Percentiles rank a stretch among this genome's conserved stretches.
Evolutionary conservation across 345 rosid genomes (phyloP).

Genomic region (Eutrema japonicum): DNA sequence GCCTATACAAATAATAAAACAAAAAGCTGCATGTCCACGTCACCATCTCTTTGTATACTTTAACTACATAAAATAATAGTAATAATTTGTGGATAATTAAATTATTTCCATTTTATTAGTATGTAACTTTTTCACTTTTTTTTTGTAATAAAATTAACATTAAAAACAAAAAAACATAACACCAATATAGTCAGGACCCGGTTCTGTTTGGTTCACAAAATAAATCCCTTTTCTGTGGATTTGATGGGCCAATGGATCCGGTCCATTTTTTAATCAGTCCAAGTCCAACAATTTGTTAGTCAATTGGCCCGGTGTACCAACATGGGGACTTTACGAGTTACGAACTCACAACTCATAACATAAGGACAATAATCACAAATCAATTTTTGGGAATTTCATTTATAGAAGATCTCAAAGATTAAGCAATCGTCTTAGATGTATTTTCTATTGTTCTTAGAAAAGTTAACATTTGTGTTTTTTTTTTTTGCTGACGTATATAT

Average conservation of each 20-base stretch:
- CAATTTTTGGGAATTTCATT: background rate
- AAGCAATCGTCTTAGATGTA: background rate
- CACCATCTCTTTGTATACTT: constrained; percentile 25
- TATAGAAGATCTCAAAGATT: background rate
- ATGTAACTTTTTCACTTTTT: too few relatives aligned
- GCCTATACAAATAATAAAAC: constrained; percentile 27
- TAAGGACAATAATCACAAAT: background rate
- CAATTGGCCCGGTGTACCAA: background rate
- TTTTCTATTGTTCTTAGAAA: background rate
- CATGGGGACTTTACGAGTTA: too few relatives aligned
- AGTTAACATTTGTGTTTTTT: too few relatives aligned
- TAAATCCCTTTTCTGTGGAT: background rate
- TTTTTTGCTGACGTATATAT: too few relatives aligned
- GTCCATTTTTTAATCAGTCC: background rate
- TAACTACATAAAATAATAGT: background rate
- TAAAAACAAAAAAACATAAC: background rate
- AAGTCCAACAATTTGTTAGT: background rate
- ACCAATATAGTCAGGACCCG: constrained; percentile 23
- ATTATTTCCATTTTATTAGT: background rate
- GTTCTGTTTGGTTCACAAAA: constrained; percentile 23
- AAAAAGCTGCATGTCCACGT: constrained; percentile 35
- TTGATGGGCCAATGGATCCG: background rate
- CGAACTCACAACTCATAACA: background rate
- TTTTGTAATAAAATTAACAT: too few relatives aligned
- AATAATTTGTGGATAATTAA: constrained; percentile 7